Conservation (phyloP, 2,329 filamentous ascomycete genomes). For the Macrophomina phaseolina region DNA sequence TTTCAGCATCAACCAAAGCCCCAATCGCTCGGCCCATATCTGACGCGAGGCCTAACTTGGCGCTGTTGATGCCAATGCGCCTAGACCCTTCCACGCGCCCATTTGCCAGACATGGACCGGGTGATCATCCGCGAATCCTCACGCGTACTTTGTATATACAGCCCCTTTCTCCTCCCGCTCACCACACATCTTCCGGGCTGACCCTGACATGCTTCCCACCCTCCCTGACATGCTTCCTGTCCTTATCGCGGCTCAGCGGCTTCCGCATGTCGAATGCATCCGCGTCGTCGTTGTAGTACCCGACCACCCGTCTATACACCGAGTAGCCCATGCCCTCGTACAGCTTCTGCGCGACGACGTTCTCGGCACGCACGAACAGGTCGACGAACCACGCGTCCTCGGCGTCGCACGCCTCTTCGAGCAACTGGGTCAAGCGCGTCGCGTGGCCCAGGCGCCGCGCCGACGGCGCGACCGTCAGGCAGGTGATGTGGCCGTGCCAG, state of each 20-base stretch:
- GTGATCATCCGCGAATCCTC: too few relatives aligned
- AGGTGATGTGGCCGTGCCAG: slow-evolving; percentile 99
- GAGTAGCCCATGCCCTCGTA: slow-evolving; percentile 91
- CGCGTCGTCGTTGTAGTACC: slow-evolving; percentile 94
- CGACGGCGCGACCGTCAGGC: slow-evolving; percentile 86
- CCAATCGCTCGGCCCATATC: too few relatives aligned
- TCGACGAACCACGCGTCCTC: slow-evolving; percentile 94
- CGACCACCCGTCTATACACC: slow-evolving; percentile 84
- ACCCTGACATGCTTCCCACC: slow-evolving; percentile 82
- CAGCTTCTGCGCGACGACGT: slow-evolving; percentile 83
- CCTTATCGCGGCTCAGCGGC: slow-evolving; percentile 79
- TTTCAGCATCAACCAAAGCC: too few relatives aligned
- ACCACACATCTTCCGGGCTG: slow-evolving; percentile 86
- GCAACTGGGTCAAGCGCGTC: slow-evolving; percentile 76
- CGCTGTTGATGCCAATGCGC: too few relatives aligned
- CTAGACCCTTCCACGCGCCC: too few relatives aligned
- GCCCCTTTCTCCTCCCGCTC: slow-evolving; percentile 32
- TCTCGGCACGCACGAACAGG: slow-evolving; percentile 88
- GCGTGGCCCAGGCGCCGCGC: slow-evolving; percentile 87
- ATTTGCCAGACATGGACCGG: too few relatives aligned
- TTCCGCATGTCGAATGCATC: slow-evolving; percentile 99
- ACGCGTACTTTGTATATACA: too few relatives aligned
- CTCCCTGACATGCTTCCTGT: slow-evolving; percentile 75
- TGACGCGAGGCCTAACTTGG: too few relatives aligned
- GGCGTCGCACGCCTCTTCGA: slow-evolving; percentile 82